A percentile compares a stretch with the other conserved stretches of the same genome.
These are phyloP conservation scores for Wickerhamomyces strasburgensis DNA, from an alignment of 805 yeast genomes.

Conservation along the genomic window DNA sequence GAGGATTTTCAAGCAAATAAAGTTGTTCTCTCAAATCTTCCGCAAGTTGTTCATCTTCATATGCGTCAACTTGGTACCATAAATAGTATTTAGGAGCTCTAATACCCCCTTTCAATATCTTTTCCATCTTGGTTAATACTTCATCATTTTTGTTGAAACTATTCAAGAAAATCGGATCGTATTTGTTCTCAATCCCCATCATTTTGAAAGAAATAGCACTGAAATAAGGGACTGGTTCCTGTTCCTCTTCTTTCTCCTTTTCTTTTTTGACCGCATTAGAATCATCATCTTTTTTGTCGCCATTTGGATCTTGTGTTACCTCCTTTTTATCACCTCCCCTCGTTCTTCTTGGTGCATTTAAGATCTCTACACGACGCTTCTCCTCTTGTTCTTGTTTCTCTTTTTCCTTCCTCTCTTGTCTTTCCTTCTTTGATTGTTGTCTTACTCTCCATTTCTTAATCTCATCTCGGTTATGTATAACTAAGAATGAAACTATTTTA, in stretches of 20 bases:
- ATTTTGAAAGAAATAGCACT: conserved; percentile 66
- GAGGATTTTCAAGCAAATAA: conserved; percentile 45
- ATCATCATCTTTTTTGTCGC: neutral
- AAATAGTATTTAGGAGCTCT: conserved; percentile 58
- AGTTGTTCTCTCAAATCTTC: conserved; percentile 58
- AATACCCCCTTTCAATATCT: conserved; percentile 53
- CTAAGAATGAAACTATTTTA: conserved; percentile 33
- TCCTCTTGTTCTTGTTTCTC: conserved; percentile 24
- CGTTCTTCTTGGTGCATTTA: conserved; percentile 6
- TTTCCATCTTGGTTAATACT: conserved; percentile 58
- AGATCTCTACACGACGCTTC: conserved; percentile 21
- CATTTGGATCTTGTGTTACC: conserved; percentile 10
- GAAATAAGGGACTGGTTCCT: conserved; percentile 35
- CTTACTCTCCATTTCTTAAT: conserved; percentile 21
- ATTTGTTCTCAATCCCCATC: conserved; percentile 59
- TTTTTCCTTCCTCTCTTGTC: conserved; percentile 22
- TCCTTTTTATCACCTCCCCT: conserved; percentile 5
- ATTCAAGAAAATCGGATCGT: conserved; percentile 57
- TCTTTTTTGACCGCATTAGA: conserved; percentile 4
- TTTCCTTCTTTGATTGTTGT: conserved; percentile 17
- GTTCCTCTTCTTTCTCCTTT: conserved; percentile 13
- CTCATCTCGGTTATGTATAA: conserved; percentile 25
- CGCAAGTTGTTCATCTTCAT: conserved; percentile 60
- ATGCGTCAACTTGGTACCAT: conserved; percentile 83
- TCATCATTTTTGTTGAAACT: conserved; percentile 55